phyloP scores from a whole-genome alignment of 257 asterid species.

The Solanum clarkiae region DNA sequence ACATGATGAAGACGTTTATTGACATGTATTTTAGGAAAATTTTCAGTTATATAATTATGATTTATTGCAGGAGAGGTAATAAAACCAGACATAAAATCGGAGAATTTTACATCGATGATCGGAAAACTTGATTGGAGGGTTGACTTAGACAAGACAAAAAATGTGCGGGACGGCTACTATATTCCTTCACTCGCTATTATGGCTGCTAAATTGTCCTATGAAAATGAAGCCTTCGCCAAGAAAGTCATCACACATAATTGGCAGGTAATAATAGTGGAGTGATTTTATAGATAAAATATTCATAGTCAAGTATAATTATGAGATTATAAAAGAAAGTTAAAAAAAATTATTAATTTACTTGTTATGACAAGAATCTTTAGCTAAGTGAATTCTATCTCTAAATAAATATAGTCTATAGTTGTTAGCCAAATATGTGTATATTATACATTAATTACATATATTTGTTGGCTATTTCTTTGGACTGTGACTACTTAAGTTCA shows the following conservation, averaged over 20 bases:
- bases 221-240: constrained; percentile 30
- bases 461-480: background rate
- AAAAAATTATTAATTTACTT: no score
- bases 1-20: background rate
- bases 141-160: constrained; percentile 18
- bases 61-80: constrained; percentile 25
- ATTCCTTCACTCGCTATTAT: constrained; percentile 29
- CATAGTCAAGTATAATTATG: no score
- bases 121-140: constrained; percentile 36
- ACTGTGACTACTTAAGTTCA: background rate
- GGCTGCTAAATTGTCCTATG: constrained; percentile 64
- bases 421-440: no score
- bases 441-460: no score
- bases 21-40: background rate
- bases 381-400: no score
- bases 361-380: no score
- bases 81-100: constrained; percentile 39
- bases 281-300: no score
- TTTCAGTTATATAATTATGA: background rate
- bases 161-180: constrained; percentile 1
- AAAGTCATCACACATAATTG: constrained; percentile 27
- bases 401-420: no score
- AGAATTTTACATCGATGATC: constrained; percentile 22
- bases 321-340: no score
- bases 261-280: constrained; percentile 20